Conservation (phyloP, 2,329 filamentous ascomycete genomes). For the Fonsecaea erecta region DNA sequence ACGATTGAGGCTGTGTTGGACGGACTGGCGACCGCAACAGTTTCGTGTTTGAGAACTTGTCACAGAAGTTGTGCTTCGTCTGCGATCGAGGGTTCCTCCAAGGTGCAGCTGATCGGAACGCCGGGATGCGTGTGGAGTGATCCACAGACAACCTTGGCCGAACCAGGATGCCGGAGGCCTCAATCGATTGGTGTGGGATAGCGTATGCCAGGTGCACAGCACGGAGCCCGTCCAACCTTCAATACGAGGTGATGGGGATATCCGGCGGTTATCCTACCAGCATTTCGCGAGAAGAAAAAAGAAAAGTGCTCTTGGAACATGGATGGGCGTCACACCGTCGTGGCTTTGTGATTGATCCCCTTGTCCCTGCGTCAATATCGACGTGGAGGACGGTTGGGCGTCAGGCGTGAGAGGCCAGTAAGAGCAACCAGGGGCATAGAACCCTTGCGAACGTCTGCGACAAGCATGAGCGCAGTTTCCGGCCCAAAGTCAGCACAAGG, state of each 20-base stretch:
- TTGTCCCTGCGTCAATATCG: background rate
- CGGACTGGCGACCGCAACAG: constrained; percentile 20
- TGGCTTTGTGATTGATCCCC: background rate
- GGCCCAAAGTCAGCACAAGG: background rate
- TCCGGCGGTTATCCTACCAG: constrained; percentile 11
- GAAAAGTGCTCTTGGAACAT: background rate
- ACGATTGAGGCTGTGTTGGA: constrained; percentile 22
- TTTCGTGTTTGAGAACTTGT: constrained; percentile 23
- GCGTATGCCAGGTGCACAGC: background rate
- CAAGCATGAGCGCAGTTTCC: background rate
- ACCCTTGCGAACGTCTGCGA: background rate
- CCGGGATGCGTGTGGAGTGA: constrained; percentile 20
- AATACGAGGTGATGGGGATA: constrained; percentile 17
- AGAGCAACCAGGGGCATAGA: background rate
- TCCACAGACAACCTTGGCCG: constrained; percentile 2
- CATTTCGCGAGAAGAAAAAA: background rate
- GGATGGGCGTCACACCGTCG: background rate
- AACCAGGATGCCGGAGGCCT: background rate
- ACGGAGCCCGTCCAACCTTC: background rate
- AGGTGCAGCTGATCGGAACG: constrained; percentile 16
- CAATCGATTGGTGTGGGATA: constrained; percentile 5
- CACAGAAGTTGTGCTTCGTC: constrained; percentile 13
- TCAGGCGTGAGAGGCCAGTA: background rate
- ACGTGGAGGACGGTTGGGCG: background rate
- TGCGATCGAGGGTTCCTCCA: background rate